Evolutionary conservation across 495 filamentous ascomycete genomes (phyloP).

Genomic region (Penicillium egyptiacum): DNA sequence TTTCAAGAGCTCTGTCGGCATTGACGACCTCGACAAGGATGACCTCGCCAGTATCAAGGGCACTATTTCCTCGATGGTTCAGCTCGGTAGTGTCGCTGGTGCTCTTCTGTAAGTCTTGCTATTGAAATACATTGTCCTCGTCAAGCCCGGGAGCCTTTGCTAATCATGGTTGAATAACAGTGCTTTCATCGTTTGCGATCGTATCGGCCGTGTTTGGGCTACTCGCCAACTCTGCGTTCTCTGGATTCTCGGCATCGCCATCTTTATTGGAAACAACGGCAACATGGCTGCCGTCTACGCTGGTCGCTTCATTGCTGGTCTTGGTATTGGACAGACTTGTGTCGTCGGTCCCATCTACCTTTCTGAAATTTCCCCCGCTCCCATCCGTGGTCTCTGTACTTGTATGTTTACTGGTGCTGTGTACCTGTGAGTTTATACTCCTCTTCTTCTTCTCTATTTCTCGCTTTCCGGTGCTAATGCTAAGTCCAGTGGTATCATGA

Average conservation of each 20-base stretch:
- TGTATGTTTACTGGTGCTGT: slow-evolving; percentile 13
- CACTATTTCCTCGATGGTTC: slow-evolving; percentile 8
- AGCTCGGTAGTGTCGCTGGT: slow-evolving; percentile 6
- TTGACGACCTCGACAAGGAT: neutral
- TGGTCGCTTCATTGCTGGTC: slow-evolving; percentile 57
- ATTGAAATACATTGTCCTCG: neutral
- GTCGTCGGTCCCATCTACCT: slow-evolving; percentile 50
- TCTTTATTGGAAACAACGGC: slow-evolving; percentile 55
- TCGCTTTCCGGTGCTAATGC: neutral
- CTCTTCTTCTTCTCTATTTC: neutral
- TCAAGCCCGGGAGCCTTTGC: neutral
- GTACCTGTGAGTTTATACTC: slow-evolving; percentile 2
- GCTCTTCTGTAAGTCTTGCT: neutral
- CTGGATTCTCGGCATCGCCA: slow-evolving; percentile 58
- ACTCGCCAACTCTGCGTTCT: slow-evolving; percentile 55
- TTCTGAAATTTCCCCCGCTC: slow-evolving; percentile 42
- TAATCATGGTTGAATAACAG: neutral
- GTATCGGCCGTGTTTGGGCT: slow-evolving; percentile 58
- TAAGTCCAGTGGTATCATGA: slow-evolving; percentile 5
- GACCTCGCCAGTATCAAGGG: slow-evolving; percentile 6
- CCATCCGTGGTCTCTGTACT: slow-evolving; percentile 11
- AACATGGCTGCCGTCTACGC: slow-evolving; percentile 55
- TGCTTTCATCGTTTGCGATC: slow-evolving; percentile 33
- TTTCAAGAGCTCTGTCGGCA: slow-evolving; percentile 17
- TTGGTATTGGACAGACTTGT: slow-evolving; percentile 59